Conservation (phyloP, 768 basidiomycete genomes). For the Cystoderma amianthinum region DNA sequence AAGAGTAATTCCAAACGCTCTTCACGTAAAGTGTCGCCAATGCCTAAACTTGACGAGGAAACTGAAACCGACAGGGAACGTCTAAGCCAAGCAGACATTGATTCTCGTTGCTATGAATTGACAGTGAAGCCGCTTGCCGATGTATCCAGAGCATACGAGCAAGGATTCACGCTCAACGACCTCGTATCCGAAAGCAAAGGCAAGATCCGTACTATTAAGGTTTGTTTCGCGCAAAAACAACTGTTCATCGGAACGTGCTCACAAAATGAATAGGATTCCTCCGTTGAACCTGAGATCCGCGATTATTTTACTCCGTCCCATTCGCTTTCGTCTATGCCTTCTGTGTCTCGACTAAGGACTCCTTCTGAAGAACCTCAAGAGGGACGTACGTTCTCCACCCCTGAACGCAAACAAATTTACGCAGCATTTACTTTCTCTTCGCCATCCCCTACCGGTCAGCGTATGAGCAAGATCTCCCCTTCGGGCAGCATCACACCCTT, state of each 20-base stretch:
- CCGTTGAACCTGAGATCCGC: slow-evolving; percentile 48
- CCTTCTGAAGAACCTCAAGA: slow-evolving; percentile 21
- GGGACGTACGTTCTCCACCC: slow-evolving; percentile 53
- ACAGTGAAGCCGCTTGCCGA: slow-evolving; percentile 77
- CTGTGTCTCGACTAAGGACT: slow-evolving; percentile 14
- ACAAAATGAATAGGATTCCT: slow-evolving; percentile 34
- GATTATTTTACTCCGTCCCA: slow-evolving; percentile 42
- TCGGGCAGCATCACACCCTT: slow-evolving; percentile 21
- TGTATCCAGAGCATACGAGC: slow-evolving; percentile 64
- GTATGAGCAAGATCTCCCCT: slow-evolving; percentile 37
- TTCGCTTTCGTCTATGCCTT: slow-evolving; percentile 18
- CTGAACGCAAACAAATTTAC: slow-evolving; percentile 67
- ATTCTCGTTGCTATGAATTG: slow-evolving; percentile 74
- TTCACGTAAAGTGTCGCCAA: slow-evolving; percentile 42
- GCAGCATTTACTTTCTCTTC: slow-evolving; percentile 75
- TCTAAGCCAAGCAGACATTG: slow-evolving; percentile 46
- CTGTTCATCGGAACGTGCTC: neutral
- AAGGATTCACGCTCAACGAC: slow-evolving; percentile 23
- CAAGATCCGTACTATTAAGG: slow-evolving; percentile 40
- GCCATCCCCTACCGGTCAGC: slow-evolving; percentile 55
- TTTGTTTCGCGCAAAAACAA: slow-evolving; percentile 18
- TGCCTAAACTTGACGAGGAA: slow-evolving; percentile 58
- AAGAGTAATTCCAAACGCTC: slow-evolving; percentile 32
- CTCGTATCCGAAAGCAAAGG: slow-evolving; percentile 21
- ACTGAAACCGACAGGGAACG: slow-evolving; percentile 21